Evolutionary conservation across 2,329 filamentous ascomycete species (phyloP), one percentile per base, ranked within the genome.

Genomic region (Diplodia seriata): DNA sequence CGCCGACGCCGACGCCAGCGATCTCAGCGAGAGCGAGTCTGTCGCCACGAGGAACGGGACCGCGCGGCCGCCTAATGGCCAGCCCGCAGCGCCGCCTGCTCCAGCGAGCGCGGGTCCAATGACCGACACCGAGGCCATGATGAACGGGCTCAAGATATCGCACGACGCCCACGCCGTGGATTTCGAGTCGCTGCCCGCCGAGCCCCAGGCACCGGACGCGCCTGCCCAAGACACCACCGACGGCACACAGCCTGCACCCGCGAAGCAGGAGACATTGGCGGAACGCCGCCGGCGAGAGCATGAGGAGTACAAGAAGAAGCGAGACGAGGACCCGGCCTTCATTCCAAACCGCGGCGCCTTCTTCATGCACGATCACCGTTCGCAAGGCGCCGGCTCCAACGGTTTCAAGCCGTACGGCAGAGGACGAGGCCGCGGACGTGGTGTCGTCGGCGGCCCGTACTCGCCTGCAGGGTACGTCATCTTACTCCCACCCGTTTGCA

Each of bases 351-450:
- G 94, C 72, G 95, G 95, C 69, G 90, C 92, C 70, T 98, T 98
- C 84, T 98, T 97, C 82, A 93, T 98, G 88, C 94, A 98, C 79
- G 95, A 98, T 77, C 92, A 95, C 75, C 88, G 93, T 70, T 90
- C 92, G 73, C 87, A 91, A 67, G 90, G 90, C n/a, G 87, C 90
- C 54, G 88, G 89, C 71, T 86, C 89, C 65, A 94, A 94, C 79
- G 91, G 91, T 65, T 93, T 94, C 79, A 85, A 91, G 68, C 87
- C 89, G 14, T 91, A 90, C 77, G 86, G 86, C 38, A 85, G 90
- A 79, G 89, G 88, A 47, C 82, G 86, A 70, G 85, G 88, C 71
- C 84, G 87, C 79, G 92, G 88, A 61, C 81, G 87, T 74, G 85
- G 86, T 55, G 82, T 85, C 59, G 83, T 88, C 69, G 87, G 88